These are phyloP conservation scores for Thelonectria olida DNA, from an alignment of 2,329 filamentous ascomycete species.

Conservation along the genomic window DNA sequence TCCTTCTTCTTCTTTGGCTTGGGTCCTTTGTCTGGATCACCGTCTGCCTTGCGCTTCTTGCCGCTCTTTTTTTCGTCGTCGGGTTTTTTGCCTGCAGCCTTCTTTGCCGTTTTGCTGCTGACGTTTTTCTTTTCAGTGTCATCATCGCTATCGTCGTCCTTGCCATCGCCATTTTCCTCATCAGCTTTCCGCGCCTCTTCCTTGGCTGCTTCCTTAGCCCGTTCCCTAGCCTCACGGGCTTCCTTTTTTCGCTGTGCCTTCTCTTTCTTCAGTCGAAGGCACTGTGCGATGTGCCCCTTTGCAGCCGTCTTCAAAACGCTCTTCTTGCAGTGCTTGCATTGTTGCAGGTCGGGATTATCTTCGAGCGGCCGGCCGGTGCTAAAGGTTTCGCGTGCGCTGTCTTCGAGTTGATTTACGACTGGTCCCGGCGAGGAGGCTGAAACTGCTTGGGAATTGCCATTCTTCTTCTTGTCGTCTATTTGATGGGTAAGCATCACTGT, in stretches of 20 bases:
- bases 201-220: constrained; percentile 69
- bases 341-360: constrained; percentile 79
- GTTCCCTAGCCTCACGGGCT: constrained; percentile 74
- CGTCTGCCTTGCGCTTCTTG: constrained; percentile 82
- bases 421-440: constrained; percentile 61
- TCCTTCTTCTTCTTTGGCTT: constrained; percentile 97
- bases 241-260: constrained; percentile 82
- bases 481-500: constrained; percentile 9
- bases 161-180: constrained; percentile 57
- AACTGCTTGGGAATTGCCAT: constrained; percentile 52
- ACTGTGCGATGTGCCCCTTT: constrained; percentile 83
- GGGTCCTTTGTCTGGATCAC: constrained; percentile 80
- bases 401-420: constrained; percentile 75
- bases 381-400: constrained; percentile 81
- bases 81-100: constrained; percentile 74
- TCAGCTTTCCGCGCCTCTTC: constrained; percentile 63
- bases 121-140: constrained; percentile 54
- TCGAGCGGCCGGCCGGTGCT: constrained; percentile 82
- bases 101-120: constrained; percentile 61
- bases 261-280: constrained; percentile 84
- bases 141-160: constrained; percentile 59
- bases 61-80: constrained; percentile 73
- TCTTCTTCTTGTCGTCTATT: constrained; percentile 65
- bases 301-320: constrained; percentile 80
- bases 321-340: constrained; percentile 96